Base-by-base conservation (phyloP, 768 basidiomycete genomes). In the Russula olivacea region DNA sequence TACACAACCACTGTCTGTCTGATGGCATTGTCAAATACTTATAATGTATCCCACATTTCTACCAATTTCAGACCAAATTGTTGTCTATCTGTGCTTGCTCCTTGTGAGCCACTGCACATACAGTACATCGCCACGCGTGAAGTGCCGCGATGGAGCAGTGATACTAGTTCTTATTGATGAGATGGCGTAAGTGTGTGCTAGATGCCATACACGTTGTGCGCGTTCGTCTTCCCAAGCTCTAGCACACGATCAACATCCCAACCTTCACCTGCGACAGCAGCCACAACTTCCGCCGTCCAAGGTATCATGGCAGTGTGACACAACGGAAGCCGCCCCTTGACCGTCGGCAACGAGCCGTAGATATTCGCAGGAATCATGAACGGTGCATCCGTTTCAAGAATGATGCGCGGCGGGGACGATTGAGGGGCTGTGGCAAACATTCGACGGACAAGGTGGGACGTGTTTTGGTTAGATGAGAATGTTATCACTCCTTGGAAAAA, bases 341-440 rank as follows among this genome's bases (percentile, higher is more conserved):
- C 59, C 7, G 66, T 66, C 1, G 81, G 77, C 0, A 90, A 73
- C 0, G 84, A 76, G 2, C 74, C 71, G 69, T 90, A 91, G 19
- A 93, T 71, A 62, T 88, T 93, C 0, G 82, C 76, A 0, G 92
- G 92, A 0, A 88, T 80, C 92, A 94, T 93, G 75, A 81, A 94
- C 0, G 92, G 92, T 3, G 90, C 91, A 66, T 94, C 92, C 0
- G 92, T 92, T 73, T 94, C 92, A 3, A 93, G 78, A 0, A 93
- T 72, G 68, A 79, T 74, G 21, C 78, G 74, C 1, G 67, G 69
- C 1, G 67, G 36, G 2, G 68, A 51, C 1, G 71, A 60, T 15
- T 68, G 59, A 47, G 21, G n/a, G 1, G n/a, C 21, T 8, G 45
- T 21, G 15, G 69, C 58, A 19, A 67, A 68, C 59, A 75, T 67